phyloP scores from a whole-genome alignment of 257 asterid genomes.

The Dorcoceras hygrometricum region DNA sequence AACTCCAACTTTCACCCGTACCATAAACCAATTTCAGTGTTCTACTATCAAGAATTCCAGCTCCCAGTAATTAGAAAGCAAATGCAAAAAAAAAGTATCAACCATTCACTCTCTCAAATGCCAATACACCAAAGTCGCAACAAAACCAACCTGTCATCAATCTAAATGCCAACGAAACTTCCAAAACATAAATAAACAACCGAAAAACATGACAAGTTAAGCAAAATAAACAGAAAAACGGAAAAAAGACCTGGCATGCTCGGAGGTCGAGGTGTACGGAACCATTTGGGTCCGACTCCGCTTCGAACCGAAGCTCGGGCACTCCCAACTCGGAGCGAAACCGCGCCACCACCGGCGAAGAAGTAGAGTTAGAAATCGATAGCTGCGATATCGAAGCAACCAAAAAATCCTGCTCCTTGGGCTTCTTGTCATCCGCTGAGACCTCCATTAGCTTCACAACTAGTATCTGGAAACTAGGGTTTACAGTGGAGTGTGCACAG shows the following conservation, averaged over 20 bases:
- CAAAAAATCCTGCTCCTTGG: conserved; percentile 50
- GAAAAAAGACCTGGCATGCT: conserved; percentile 42
- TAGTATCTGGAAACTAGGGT: background rate
- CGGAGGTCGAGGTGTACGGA: conserved; percentile 54
- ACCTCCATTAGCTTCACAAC: background rate
- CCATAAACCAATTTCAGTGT: background rate
- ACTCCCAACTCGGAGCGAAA: conserved; percentile 43
- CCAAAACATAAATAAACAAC: conserved; percentile 12
- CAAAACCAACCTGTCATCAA: background rate
- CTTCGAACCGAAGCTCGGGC: conserved; percentile 44
- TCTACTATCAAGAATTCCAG: background rate
- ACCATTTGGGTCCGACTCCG: conserved; percentile 44
- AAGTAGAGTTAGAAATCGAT: conserved; percentile 47
- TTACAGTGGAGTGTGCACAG: background rate
- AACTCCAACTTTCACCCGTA: no score
- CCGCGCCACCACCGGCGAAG: conserved; percentile 62
- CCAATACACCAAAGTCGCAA: background rate
- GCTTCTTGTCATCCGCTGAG: conserved; percentile 27
- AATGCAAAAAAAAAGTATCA: no score
- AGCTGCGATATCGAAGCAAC: conserved; percentile 76
- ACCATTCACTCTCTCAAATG: background rate
- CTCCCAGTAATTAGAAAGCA: background rate
- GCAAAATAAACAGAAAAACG: background rate
- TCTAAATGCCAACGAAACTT: background rate
- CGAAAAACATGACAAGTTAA: background rate